Percentiles rank a stretch among this genome's conserved stretches.
These are phyloP conservation scores for Cyberlindnera misumaiensis DNA, from an alignment of 805 yeast genomes.

Conservation along the genomic window DNA sequence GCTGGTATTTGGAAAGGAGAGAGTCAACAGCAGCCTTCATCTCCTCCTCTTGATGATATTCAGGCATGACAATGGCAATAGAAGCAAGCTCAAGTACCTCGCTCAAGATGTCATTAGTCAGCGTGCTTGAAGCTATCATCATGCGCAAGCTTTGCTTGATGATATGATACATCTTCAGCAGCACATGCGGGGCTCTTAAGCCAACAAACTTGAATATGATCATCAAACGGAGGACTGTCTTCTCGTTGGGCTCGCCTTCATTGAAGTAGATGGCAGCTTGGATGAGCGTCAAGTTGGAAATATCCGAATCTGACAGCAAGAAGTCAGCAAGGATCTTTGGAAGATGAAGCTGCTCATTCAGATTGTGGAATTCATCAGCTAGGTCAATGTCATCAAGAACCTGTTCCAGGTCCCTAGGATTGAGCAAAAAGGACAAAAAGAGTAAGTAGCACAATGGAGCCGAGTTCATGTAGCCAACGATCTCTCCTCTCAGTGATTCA, in stretches of 20 bases:
- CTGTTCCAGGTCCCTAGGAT: constrained; percentile 30
- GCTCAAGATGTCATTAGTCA: constrained; percentile 22
- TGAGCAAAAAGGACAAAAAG: constrained; percentile 29
- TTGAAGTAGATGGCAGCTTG: constrained; percentile 29
- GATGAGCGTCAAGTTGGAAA: constrained; percentile 27
- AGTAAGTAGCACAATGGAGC: constrained; percentile 23
- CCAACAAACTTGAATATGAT: constrained; percentile 26
- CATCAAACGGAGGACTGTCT: constrained; percentile 28
- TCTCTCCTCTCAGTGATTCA: constrained; percentile 15
- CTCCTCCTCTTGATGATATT: constrained; percentile 10
- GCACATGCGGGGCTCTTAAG: constrained; percentile 25
- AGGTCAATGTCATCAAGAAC: constrained; percentile 30
- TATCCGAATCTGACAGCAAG: constrained; percentile 24
- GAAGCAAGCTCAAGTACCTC: constrained; percentile 27
- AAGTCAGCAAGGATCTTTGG: constrained; percentile 32
- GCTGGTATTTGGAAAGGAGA: constrained; percentile 2
- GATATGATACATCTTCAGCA: constrained; percentile 27
- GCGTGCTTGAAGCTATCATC: constrained; percentile 6
- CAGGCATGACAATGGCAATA: constrained; percentile 24
- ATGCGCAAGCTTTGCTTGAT: constrained; percentile 27
- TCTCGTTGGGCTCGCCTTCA: constrained; percentile 29
- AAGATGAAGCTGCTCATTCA: constrained; percentile 29
- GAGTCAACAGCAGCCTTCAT: not conserved
- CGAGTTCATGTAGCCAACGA: constrained; percentile 7
- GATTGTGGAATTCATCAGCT: constrained; percentile 24